Conservation (phyloP, 1,284 basidiomycete species). For the Macrocystidia cucumis region DNA sequence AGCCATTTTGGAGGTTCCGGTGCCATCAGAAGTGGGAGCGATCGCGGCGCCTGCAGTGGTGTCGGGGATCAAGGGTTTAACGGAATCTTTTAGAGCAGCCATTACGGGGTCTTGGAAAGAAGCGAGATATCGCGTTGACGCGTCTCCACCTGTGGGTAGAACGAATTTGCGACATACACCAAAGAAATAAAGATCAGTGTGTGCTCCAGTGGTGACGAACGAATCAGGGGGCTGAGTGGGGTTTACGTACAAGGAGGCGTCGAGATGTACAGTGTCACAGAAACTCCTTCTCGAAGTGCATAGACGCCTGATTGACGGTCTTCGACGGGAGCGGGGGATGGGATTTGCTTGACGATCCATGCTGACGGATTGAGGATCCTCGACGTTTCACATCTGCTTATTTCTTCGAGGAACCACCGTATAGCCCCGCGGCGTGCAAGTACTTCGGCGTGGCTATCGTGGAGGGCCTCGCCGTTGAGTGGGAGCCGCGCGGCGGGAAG, state of each 20-base stretch:
- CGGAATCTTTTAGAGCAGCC: conserved; percentile 62
- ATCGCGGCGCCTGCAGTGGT: too few species aligned
- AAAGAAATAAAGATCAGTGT: conserved; percentile 6
- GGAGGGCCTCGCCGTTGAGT: conserved; percentile 70
- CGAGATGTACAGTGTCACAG: conserved; percentile 75
- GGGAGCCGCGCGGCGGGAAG: conserved; percentile 64
- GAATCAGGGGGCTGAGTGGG: too few species aligned
- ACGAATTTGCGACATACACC: conserved; percentile 8
- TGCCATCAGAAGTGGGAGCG: too few species aligned
- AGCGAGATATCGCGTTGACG: conserved; percentile 76
- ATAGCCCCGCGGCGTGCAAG: conserved; percentile 75
- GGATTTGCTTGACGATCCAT: conserved; percentile 36
- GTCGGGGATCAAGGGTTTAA: conserved; percentile 25
- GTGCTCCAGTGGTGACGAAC: too few species aligned
- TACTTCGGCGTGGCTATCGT: conserved; percentile 90
- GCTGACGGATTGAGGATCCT: conserved; percentile 19
- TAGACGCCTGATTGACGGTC: too few species aligned
- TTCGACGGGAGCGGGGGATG: conserved; percentile 26
- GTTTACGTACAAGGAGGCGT: conserved; percentile 74
- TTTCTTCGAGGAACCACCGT: conserved; percentile 77
- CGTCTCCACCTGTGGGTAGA: conserved; percentile 72
- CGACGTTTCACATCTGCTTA: conserved; percentile 26
- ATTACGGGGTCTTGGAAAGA: conserved; percentile 60
- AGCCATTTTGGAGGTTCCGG: conserved; percentile 26
- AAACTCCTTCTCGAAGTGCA: conserved; percentile 39